phyloP scores from a whole-genome alignment of 352 stramenopile genomes.

The Peronospora tabacina region DNA sequence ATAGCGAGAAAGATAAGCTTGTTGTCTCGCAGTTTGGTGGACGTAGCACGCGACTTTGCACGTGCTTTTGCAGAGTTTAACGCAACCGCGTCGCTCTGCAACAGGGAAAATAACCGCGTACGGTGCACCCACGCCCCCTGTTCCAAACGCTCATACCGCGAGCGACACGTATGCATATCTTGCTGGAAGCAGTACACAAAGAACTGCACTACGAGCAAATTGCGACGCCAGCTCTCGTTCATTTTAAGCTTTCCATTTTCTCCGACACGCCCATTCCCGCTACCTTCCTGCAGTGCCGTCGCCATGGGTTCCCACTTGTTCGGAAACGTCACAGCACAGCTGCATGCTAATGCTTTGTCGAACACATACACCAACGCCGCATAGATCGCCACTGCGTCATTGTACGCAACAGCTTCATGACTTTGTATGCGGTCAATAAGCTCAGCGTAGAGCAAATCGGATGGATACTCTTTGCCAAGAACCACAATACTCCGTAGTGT shows the following conservation, averaged over 20 bases:
- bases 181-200: conserved; percentile 75
- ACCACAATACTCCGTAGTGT: conserved; percentile 76
- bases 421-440: conserved; percentile 77
- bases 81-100: conserved; percentile 33
- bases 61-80: conserved; percentile 28
- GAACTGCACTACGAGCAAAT: conserved; percentile 73
- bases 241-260: conserved; percentile 26
- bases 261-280: conserved; percentile 25
- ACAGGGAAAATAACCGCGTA: conserved; percentile 51
- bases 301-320: conserved; percentile 62
- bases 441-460: conserved; percentile 69
- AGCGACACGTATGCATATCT: conserved; percentile 50
- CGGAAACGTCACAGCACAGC: conserved; percentile 51
- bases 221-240: conserved; percentile 56
- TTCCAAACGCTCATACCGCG: conserved; percentile 43
- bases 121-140: conserved; percentile 45
- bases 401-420: conserved; percentile 57
- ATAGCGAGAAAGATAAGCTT: conserved; percentile 57
- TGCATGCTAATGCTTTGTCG: conserved; percentile 60
- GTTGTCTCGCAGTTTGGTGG: conserved; percentile 58
- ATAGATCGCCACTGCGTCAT: conserved; percentile 67
- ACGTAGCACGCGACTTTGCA: conserved; percentile 29
- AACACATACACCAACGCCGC: conserved; percentile 76
- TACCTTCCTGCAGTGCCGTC: conserved; percentile 52
- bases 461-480: conserved; percentile 76